phyloP scores from a whole-genome alignment of 78 protist species.

The Planoprotostelium fungivorum region DNA sequence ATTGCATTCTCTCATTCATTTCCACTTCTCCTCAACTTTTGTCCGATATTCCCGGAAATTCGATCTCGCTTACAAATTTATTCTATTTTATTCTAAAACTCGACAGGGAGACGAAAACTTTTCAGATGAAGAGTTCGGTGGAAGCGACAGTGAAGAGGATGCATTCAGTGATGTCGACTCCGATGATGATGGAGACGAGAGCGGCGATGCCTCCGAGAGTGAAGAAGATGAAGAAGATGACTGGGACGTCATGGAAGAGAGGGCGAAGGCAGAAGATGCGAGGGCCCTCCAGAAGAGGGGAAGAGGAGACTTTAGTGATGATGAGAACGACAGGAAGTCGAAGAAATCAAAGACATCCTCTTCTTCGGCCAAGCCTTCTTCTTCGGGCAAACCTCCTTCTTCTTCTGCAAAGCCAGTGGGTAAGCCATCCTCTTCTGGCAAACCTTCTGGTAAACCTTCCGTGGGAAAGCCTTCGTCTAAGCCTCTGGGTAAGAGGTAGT shows the following conservation, averaged over 20 bases:
- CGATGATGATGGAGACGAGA: slow-evolving; percentile 52
- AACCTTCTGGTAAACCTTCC: neutral
- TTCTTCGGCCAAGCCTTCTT: neutral
- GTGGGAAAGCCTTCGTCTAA: neutral
- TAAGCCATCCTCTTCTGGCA: neutral
- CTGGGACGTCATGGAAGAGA: slow-evolving; percentile 49
- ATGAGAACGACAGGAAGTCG: neutral
- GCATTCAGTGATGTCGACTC: too few relatives aligned
- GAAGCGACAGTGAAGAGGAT: too few relatives aligned
- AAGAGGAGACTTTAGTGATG: slow-evolving; percentile 4
- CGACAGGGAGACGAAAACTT: too few relatives aligned
- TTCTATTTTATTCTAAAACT: too few relatives aligned
- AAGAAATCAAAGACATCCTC: slow-evolving; percentile 2
- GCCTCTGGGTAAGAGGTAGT: too few relatives aligned
- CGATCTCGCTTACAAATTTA: too few relatives aligned
- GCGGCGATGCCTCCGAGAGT: slow-evolving; percentile 34
- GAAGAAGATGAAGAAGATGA: slow-evolving; percentile 26
- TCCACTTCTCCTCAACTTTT: too few relatives aligned
- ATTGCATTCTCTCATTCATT: neutral
- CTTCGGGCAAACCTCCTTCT: neutral
- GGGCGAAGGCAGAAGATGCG: slow-evolving; percentile 34
- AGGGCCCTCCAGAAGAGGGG: slow-evolving; percentile 8
- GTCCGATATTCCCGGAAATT: too few relatives aligned
- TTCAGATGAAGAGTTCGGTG: too few relatives aligned
- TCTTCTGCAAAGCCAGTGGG: neutral